Percentiles rank a stretch among this genome's conserved stretches.
phyloP scores from a whole-genome alignment of 176 grass and related monocot genomes.

The Juncus inflexus region DNA sequence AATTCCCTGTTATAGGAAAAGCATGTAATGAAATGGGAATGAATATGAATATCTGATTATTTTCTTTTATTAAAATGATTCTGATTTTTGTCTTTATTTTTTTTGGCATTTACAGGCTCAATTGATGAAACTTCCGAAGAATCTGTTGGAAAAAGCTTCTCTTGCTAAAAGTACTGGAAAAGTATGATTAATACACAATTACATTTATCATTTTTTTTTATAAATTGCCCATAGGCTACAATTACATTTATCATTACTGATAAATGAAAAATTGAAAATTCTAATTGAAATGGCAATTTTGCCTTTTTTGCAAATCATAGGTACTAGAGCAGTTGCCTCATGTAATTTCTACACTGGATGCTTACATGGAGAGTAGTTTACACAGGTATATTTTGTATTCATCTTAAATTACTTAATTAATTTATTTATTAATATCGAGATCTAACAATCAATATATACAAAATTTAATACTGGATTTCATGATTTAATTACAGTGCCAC shows the following conservation, averaged over 20 bases:
- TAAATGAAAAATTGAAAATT: not conserved
- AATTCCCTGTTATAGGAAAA: no score
- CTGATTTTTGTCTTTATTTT: not conserved
- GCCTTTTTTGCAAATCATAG: slow-evolving; percentile 1
- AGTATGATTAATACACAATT: slow-evolving; percentile 32
- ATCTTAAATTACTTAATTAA: not conserved
- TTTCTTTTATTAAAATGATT: not conserved
- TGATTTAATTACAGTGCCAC: slow-evolving; percentile 38
- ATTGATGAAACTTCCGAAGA: slow-evolving; percentile 75
- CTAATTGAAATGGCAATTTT: not conserved
- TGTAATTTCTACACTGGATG: slow-evolving; percentile 89
- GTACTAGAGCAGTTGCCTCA: slow-evolving; percentile 57
- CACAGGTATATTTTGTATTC: slow-evolving; percentile 47
- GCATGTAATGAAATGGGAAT: not conserved
- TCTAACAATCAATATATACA: slow-evolving; percentile 3
- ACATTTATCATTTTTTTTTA: not conserved
- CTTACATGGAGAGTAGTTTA: slow-evolving; percentile 78
- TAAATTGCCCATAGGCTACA: no score
- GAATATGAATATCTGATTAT: not conserved
- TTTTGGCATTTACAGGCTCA: slow-evolving; percentile 38
- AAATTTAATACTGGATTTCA: no score
- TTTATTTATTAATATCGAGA: no score
- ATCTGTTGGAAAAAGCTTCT: slow-evolving; percentile 67
- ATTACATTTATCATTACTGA: not conserved
- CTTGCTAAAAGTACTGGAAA: slow-evolving; percentile 66